Base-by-base conservation (phyloP, 257 asterid species). In the Primulina huaijiensis region DNA sequence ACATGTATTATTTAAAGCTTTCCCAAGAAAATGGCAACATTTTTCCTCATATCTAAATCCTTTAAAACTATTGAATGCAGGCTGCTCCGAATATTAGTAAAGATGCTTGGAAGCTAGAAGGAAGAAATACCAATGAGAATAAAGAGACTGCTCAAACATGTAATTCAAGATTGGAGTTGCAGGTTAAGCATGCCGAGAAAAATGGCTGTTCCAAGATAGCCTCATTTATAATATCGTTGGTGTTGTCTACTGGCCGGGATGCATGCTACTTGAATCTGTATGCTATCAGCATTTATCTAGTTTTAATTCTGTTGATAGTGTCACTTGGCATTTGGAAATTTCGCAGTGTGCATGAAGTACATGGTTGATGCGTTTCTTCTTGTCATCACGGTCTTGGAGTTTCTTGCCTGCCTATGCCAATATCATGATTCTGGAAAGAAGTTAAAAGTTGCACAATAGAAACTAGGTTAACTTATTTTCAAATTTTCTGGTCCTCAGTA, bases 241-340 rank as follows among this genome's bases (percentile, higher is more conserved):
- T 71, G 64, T 70, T 66, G 56, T 21, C 67, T 34, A 73, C 55
- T 68, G n/a, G n/a, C 30, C 60, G 65, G 57, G 74, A 75, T 66
- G 37, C 74, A 38, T 60, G 75, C 37, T 60, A 19, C 34, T 58
- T 62, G 65, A 84, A 60, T 62, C 46, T 55, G 27, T 77, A 73
- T 67, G 76, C 66, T 19, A 59, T 73, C 37, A 53, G 86, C 65
- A 16, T 72, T 38, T 82, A 78, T 74, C 37, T 78, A 12, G 72
- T 84, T 19, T 9, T 86, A 60, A 65, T 74, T 59, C 53, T 84
- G 69, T 81, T 75, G 1, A 67, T 82, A 46, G 71, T 84, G 65
- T 75, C 75, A 50, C 67, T 87, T 0, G 82, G 82, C 62, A 31
- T 76, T 67, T 84, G 81, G 82, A 46, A 70, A 60, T 81, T 76